phyloP scores from a whole-genome alignment of 352 stramenopile genomes.

The Pythium monospermum region DNA sequence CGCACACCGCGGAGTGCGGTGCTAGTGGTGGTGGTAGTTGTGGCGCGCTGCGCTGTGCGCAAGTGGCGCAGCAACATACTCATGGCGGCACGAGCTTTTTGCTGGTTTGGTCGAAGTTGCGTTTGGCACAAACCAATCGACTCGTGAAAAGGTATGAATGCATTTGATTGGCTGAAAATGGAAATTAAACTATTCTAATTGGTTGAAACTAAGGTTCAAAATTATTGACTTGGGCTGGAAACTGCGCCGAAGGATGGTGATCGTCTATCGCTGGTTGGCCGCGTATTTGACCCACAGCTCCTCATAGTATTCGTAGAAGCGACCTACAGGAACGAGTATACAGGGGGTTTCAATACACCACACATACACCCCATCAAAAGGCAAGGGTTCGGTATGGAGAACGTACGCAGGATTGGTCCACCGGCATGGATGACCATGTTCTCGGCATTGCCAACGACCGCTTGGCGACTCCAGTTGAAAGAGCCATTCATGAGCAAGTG shows the following conservation, averaged over 20 bases:
- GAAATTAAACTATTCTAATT: constrained; percentile 3
- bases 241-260: background rate
- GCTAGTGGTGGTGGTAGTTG: background rate
- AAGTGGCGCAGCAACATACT: constrained; percentile 40
- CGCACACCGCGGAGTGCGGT: background rate
- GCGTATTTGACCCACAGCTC: constrained; percentile 59
- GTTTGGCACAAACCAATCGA: constrained; percentile 17
- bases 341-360: background rate
- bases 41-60: constrained; percentile 17
- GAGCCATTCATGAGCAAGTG: constrained; percentile 57
- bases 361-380: background rate
- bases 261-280: constrained; percentile 15
- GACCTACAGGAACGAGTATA: constrained; percentile 19
- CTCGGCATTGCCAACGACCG: constrained; percentile 54
- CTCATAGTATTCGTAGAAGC: constrained; percentile 56
- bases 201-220: constrained; percentile 4
- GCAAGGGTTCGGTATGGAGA: background rate
- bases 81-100: background rate
- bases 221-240: background rate
- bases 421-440: constrained; percentile 54
- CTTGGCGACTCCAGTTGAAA: constrained; percentile 76
- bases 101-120: constrained; percentile 14
- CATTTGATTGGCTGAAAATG: constrained; percentile 23
- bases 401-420: constrained; percentile 48
- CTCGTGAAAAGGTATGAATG: constrained; percentile 5